Evolutionary conservation across 768 basidiomycete genomes (phyloP).

Genomic region (Boletales sp.): DNA sequence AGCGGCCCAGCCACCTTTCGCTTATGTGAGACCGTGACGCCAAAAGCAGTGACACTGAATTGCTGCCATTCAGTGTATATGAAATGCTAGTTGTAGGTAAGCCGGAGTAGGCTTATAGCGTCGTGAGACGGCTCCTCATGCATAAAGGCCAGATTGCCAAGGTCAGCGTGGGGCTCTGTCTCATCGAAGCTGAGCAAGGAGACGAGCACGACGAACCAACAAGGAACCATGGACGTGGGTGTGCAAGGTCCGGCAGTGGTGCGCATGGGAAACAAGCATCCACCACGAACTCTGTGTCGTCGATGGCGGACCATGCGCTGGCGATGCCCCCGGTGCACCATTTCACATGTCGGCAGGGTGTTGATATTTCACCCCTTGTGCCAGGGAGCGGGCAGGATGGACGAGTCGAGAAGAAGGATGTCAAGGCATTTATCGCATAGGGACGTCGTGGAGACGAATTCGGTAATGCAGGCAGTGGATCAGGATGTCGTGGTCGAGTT

Average conservation of each 20-base stretch:
- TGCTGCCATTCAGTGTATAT: too few species aligned
- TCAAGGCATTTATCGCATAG: constrained; percentile 54
- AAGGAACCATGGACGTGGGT: background rate
- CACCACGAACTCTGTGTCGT: constrained; percentile 39
- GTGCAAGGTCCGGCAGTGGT: constrained; percentile 13
- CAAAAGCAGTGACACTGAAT: too few species aligned
- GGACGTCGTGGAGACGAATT: constrained; percentile 8
- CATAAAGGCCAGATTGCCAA: constrained; percentile 81
- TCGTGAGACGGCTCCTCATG: constrained; percentile 68
- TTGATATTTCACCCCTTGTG: constrained; percentile 54
- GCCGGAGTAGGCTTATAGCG: too few species aligned
- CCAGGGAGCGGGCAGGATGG: constrained; percentile 75
- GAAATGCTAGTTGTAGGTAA: too few species aligned
- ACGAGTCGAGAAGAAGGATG: constrained; percentile 69
- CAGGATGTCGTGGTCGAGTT: constrained; percentile 66
- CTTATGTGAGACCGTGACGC: too few species aligned
- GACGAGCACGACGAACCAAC: constrained; percentile 23
- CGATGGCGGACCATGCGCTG: constrained; percentile 39
- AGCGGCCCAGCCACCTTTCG: too few species aligned
- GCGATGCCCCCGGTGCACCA: constrained; percentile 79
- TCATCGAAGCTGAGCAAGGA: constrained; percentile 78
- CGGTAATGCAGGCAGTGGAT: background rate
- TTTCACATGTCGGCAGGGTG: constrained; percentile 60
- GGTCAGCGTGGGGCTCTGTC: constrained; percentile 73
- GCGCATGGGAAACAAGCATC: constrained; percentile 40